Percentiles rank a stretch among this genome's conserved stretches.
phyloP scores from a whole-genome alignment of 345 rosid genomes.

The Isatis tinctoria region DNA sequence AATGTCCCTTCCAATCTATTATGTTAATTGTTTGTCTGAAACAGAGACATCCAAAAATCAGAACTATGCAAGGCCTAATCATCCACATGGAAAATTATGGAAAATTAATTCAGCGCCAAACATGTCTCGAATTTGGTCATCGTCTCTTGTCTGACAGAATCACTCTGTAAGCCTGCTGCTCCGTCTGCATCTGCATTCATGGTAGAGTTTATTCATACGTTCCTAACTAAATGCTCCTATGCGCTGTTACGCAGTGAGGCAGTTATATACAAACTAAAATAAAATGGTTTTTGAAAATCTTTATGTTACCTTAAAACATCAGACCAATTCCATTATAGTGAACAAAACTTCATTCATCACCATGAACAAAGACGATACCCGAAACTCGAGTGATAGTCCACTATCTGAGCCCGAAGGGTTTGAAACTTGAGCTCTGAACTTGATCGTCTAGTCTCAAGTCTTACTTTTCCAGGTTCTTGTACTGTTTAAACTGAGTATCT shows the following conservation, averaged over 20 bases:
- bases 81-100: background rate
- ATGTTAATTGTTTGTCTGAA: too few species aligned
- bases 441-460: background rate
- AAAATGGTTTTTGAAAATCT: too few species aligned
- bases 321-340: too few species aligned
- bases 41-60: too few species aligned
- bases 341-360: background rate
- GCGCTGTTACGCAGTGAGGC: too few species aligned
- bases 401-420: background rate
- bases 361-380: background rate
- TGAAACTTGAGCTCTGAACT: background rate
- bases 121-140: background rate
- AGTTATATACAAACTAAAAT: too few species aligned
- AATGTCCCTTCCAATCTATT: too few species aligned
- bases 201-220: background rate
- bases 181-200: background rate
- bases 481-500: too few species aligned
- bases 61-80: background rate
- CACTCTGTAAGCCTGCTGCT: background rate
- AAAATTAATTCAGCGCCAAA: background rate
- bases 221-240: background rate
- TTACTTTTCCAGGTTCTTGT: background rate
- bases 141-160: background rate
- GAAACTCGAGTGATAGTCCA: too few species aligned
- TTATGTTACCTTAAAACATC: too few species aligned